These are phyloP conservation scores for Colletotrichum acutatum DNA, from an alignment of 2,329 filamentous ascomycete genomes.

Conservation along the genomic window DNA sequence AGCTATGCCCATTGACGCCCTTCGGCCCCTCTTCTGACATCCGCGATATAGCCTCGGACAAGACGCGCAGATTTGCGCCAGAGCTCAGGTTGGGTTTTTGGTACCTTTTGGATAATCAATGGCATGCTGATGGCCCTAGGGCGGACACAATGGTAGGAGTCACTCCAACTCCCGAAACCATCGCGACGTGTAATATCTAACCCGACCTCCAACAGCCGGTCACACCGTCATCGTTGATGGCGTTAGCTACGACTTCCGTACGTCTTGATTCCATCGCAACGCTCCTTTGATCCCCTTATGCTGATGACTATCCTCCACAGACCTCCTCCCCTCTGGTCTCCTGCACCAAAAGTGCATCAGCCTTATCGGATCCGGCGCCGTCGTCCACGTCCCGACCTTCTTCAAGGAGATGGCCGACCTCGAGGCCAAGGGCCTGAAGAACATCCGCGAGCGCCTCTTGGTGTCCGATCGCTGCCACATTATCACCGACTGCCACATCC, in stretches of 20 bases:
- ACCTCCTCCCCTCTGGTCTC: slow-evolving; percentile 76
- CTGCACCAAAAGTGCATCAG: slow-evolving; percentile 78
- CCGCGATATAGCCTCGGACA: slow-evolving; percentile 38
- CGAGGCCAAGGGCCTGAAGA: slow-evolving; percentile 49
- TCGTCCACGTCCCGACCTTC: slow-evolving; percentile 69
- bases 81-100: slow-evolving; percentile 33
- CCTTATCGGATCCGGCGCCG: slow-evolving; percentile 76
- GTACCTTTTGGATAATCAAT: slow-evolving; percentile 32
- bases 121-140: slow-evolving; percentile 39
- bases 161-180: slow-evolving; percentile 33
- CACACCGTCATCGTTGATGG: slow-evolving; percentile 36
- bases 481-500: slow-evolving; percentile 72
- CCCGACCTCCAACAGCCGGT: slow-evolving; percentile 29
- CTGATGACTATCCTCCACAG: slow-evolving; percentile 52
- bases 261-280: slow-evolving; percentile 12
- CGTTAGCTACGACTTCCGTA: slow-evolving; percentile 38
- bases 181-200: slow-evolving; percentile 27
- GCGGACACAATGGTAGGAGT: slow-evolving; percentile 45
- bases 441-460: slow-evolving; percentile 62
- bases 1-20: slow-evolving; percentile 33
- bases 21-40: slow-evolving; percentile 32
- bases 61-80: slow-evolving; percentile 37
- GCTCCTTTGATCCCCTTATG: slow-evolving; percentile 8
- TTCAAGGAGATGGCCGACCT: slow-evolving; percentile 55
- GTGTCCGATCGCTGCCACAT: slow-evolving; percentile 73